These are phyloP conservation scores for Pyricularia grisea DNA, from an alignment of 2,329 filamentous ascomycete genomes.

Conservation along the genomic window DNA sequence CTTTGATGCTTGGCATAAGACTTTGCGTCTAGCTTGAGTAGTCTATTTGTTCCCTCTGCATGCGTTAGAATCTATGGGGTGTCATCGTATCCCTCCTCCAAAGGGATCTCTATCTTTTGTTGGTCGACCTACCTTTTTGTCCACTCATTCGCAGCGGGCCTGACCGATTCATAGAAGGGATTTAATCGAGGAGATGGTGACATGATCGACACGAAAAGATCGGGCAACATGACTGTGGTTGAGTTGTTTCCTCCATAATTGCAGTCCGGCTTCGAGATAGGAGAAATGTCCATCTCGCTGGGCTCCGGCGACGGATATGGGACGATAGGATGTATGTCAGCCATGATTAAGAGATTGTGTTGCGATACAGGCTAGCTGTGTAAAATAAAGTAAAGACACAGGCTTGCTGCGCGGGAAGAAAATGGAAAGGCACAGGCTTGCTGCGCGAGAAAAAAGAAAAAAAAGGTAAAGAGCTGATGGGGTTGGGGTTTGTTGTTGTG, in stretches of 20 bases:
- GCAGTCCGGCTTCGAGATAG: not conserved
- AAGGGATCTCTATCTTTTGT: not conserved
- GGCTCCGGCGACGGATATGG: too few species aligned
- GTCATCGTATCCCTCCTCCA: not conserved
- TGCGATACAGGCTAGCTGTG: too few species aligned
- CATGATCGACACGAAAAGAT: constrained; percentile 3
- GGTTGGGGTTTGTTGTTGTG: too few species aligned
- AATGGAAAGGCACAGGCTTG: too few species aligned
- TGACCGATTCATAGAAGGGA: not conserved
- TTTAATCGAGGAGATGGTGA: not conserved
- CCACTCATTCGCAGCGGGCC: not conserved
- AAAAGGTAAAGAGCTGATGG: too few species aligned
- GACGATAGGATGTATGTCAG: too few species aligned
- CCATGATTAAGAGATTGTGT: too few species aligned
- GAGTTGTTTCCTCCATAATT: too few species aligned
- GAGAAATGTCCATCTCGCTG: too few species aligned
- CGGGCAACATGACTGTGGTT: not conserved
- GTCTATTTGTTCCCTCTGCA: not conserved
- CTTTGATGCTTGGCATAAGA: not conserved
- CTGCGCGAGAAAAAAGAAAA: too few species aligned
- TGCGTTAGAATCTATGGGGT: not conserved
- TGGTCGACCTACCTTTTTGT: not conserved
- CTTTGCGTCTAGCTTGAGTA: not conserved
- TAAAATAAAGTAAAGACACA: too few species aligned
- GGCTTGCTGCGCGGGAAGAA: too few species aligned